Conservation (phyloP, 495 filamentous ascomycete genomes). For the Trichoderma reesei region DNA sequence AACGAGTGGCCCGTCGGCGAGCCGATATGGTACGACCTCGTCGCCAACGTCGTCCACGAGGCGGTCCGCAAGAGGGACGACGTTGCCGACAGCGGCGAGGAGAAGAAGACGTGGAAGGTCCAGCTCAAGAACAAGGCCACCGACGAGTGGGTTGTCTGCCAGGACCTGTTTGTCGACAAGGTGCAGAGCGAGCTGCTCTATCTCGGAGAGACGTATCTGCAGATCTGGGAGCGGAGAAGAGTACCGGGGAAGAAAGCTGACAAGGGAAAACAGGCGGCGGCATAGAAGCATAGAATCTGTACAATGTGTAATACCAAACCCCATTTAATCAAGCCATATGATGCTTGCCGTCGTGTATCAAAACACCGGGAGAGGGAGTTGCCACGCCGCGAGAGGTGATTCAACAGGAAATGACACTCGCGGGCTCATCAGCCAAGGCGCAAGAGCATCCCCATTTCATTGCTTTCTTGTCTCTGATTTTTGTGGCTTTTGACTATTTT, state of each 20-base stretch:
- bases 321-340: not conserved
- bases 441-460: conserved; percentile 7
- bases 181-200: conserved; percentile 80
- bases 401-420: conserved; percentile 2
- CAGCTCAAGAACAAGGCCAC: conserved; percentile 51
- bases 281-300: conserved; percentile 6
- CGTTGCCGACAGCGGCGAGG: conserved; percentile 68
- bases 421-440: not conserved
- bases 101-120: conserved; percentile 73
- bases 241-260: conserved; percentile 18
- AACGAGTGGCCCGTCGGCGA: conserved; percentile 53
- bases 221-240: conserved; percentile 90
- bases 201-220: conserved; percentile 85
- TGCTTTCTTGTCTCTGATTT: not conserved
- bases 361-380: not conserved
- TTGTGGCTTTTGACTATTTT: too few relatives aligned
- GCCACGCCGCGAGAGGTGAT: too few relatives aligned
- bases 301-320: not conserved
- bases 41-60: conserved; percentile 91
- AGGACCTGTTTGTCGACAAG: conserved; percentile 87
- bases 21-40: conserved; percentile 91
- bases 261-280: conserved; percentile 21
- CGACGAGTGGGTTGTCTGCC: conserved; percentile 84
- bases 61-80: conserved; percentile 67
- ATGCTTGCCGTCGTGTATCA: not conserved